Conservation (phyloP, 2,329 filamentous ascomycete species). For the Xylariaceae sp. region DNA sequence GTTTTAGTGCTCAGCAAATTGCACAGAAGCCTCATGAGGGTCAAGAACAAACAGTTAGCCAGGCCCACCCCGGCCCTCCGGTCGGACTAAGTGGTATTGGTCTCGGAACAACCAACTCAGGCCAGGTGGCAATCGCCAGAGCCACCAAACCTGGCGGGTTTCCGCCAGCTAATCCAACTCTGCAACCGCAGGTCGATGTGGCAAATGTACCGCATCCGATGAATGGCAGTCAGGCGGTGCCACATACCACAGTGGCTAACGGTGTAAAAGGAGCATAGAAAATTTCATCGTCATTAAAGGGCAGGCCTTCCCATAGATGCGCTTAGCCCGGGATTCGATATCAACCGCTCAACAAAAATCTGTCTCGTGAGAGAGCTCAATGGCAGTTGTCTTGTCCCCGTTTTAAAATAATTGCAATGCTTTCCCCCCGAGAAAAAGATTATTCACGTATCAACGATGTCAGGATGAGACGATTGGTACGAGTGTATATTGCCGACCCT, state of each 20-base stretch:
- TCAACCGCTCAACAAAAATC: constrained; percentile 10
- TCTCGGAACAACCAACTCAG: constrained; percentile 23
- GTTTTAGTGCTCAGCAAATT: constrained; percentile 28
- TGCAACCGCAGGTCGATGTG: constrained; percentile 21
- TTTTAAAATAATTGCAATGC: neutral
- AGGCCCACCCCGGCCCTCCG: constrained; percentile 27
- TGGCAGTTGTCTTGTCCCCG: no score
- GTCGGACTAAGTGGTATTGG: constrained; percentile 31
- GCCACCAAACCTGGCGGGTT: constrained; percentile 24
- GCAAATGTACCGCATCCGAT: constrained; percentile 15
- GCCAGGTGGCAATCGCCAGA: constrained; percentile 24
- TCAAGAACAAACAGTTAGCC: constrained; percentile 19
- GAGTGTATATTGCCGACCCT: neutral
- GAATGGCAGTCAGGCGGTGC: constrained; percentile 24
- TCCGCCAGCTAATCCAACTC: constrained; percentile 25
- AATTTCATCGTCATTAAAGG: constrained; percentile 17
- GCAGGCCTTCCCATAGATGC: constrained; percentile 5
- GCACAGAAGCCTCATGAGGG: constrained; percentile 27
- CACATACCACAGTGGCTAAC: constrained; percentile 16
- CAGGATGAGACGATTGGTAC: neutral
- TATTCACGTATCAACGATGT: neutral
- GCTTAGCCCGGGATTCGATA: constrained; percentile 18
- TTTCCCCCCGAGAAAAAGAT: neutral
- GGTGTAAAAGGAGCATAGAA: constrained; percentile 26
- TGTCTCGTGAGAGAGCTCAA: neutral